Base-by-base conservation (phyloP, 1,284 basidiomycete genomes). In the Caloboletus inedulis region DNA sequence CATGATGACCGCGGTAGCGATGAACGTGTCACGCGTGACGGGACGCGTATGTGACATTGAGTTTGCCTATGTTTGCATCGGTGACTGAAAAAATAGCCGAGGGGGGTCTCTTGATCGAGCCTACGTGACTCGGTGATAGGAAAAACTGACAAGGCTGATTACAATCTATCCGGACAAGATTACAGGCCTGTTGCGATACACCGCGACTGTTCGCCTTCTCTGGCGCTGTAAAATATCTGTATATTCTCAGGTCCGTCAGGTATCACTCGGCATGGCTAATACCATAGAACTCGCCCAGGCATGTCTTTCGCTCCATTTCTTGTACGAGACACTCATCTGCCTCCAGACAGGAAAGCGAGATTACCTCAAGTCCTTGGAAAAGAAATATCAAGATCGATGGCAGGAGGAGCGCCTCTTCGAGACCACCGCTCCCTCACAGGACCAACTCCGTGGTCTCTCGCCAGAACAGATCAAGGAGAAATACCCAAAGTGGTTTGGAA, bases 401-500 rank as follows among this genome's bases (percentile, higher is more conserved):
- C 75, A 75, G 54, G 71, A 76, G 16, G 79, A 87, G 54, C 79
- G 73, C 61, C 62, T 89, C 50, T 99, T 99, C 69, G 87, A 98
- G 70, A 81, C 89, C 66, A 79, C 91, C 63, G 87, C 94, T 34
- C 94, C 96, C 3, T 74, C 84, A 39, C 72, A 75, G 9, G 81
- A 84, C 51, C 84, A 89, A 57, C 76, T 83, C 40, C 74, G 77
- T 54, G 81, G 81, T 51, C 79, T 89, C 35, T 83, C 87, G 21
- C 72, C 74, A 29, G 77, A 77, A n/a, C 72, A 89, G 63, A 73
- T 90, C 63, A 77, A 76, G 49, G 74, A 85, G 61, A 86, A 88
- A 74, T 84, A 85, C 69, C 95, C 94, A 33, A 99, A 98, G 75
- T 98, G 94, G 93, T 91, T 98, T 66, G 95, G 94, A 52, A 98